Evolutionary conservation across 2,329 filamentous ascomycete species (phyloP).

Genomic region (Neofusicoccum umdonicola): DNA sequence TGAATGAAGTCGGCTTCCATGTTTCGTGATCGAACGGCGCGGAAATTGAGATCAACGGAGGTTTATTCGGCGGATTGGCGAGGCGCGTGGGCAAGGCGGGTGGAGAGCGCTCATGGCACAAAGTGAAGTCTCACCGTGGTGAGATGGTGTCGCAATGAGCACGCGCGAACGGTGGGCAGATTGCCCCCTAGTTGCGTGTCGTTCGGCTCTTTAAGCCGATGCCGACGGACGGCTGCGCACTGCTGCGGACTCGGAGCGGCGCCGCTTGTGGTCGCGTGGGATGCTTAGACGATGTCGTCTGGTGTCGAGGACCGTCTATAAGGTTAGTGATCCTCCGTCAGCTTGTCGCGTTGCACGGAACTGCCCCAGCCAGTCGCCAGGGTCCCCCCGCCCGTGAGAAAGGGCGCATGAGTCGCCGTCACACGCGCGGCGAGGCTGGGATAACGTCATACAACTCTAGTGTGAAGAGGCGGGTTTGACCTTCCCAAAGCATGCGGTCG

Average conservation of each 20-base stretch:
- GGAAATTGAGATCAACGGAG: neutral
- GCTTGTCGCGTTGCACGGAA: neutral
- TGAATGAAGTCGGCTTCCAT: constrained; percentile 8
- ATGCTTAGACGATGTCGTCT: neutral
- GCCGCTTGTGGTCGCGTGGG: neutral
- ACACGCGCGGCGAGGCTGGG: constrained; percentile 1
- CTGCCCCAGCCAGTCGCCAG: neutral
- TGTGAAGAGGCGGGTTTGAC: neutral
- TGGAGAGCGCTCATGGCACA: neutral
- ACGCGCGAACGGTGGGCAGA: neutral
- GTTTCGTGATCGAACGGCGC: neutral
- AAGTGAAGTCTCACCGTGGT: neutral
- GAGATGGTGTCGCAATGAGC: neutral
- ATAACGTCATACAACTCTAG: constrained; percentile 6
- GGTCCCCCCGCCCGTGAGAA: neutral
- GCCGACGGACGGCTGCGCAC: neutral
- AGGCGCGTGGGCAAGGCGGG: neutral
- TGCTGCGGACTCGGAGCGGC: neutral
- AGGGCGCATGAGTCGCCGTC: neutral
- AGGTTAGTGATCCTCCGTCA: constrained; percentile 6
- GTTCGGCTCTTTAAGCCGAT: neutral
- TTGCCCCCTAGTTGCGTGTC: neutral
- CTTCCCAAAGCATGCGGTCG: neutral
- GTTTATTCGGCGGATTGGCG: neutral
- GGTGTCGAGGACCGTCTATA: neutral